phyloP scores from a whole-genome alignment of 2,329 filamentous ascomycete genomes.

The Cyclaneusma minus region DNA sequence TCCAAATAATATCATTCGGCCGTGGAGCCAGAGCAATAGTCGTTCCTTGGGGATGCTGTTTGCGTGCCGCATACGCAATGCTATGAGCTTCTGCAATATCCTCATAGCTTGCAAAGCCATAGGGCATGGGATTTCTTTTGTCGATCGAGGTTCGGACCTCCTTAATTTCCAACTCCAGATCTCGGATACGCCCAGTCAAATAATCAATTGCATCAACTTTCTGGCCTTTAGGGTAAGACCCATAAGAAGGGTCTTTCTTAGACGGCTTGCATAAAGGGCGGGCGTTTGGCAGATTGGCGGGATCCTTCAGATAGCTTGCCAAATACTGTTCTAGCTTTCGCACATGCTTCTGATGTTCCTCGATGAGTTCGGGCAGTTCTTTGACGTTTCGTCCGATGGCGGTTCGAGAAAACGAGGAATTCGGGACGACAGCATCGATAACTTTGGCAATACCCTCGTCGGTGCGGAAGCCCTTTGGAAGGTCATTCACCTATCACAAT shows the following conservation, averaged over 20 bases:
- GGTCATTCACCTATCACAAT: slow-evolving; percentile 56
- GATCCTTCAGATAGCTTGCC: slow-evolving; percentile 82
- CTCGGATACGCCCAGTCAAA: slow-evolving; percentile 67
- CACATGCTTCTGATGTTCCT: slow-evolving; percentile 68
- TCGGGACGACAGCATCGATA: slow-evolving; percentile 65
- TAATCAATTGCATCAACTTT: slow-evolving; percentile 94
- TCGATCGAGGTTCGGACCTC: slow-evolving; percentile 71
- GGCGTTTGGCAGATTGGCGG: slow-evolving; percentile 58
- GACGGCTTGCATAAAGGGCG: slow-evolving; percentile 68
- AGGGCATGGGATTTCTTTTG: slow-evolving; percentile 74
- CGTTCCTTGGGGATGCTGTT: slow-evolving; percentile 66
- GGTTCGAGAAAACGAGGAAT: slow-evolving; percentile 62
- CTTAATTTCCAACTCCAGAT: slow-evolving; percentile 71
- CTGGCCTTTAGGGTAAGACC: slow-evolving; percentile 46
- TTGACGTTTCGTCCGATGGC: slow-evolving; percentile 87
- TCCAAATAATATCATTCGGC: slow-evolving; percentile 91
- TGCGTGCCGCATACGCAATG: slow-evolving; percentile 68
- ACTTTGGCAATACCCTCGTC: slow-evolving; percentile 81
- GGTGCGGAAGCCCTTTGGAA: slow-evolving; percentile 58
- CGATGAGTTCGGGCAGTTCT: slow-evolving; percentile 70
- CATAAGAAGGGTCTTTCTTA: slow-evolving; percentile 59
- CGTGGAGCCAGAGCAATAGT: slow-evolving; percentile 66
- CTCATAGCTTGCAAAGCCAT: slow-evolving; percentile 88
- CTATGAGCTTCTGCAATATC: slow-evolving; percentile 76
- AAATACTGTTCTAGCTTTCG: slow-evolving; percentile 69